phyloP scores from a whole-genome alignment of 139 green algal species.

The Astrephomene gubernaculifera region DNA sequence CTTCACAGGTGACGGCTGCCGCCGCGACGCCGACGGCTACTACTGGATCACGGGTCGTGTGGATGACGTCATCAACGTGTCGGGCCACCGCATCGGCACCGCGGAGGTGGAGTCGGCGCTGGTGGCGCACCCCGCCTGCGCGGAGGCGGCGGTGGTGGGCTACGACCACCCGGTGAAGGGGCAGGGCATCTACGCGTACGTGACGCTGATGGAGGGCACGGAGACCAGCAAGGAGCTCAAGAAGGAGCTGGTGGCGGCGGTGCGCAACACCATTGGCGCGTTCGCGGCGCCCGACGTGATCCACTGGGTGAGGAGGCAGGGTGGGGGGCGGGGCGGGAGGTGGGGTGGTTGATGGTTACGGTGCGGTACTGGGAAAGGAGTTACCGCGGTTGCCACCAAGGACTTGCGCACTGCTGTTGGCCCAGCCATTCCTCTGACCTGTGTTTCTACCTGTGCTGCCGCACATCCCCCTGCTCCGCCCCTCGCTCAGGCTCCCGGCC shows the following conservation, averaged over 20 bases:
- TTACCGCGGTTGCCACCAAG: neutral
- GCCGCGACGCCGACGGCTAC: slow-evolving; percentile 78
- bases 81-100: slow-evolving; percentile 93
- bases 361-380: neutral
- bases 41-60: slow-evolving; percentile 91
- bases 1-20: slow-evolving; percentile 79
- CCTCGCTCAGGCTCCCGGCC: slow-evolving; percentile 74
- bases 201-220: slow-evolving; percentile 86
- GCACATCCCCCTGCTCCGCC: no score
- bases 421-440: neutral
- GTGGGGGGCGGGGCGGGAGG: neutral
- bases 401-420: neutral
- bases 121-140: slow-evolving; percentile 78
- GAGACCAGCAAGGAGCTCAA: slow-evolving; percentile 3
- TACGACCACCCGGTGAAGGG: slow-evolving; percentile 92
- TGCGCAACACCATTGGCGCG: slow-evolving; percentile 75
- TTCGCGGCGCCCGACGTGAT: slow-evolving; percentile 97
- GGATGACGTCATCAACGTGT: slow-evolving; percentile 97
- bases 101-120: slow-evolving; percentile 97
- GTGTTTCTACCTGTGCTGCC: neutral
- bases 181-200: slow-evolving; percentile 96
- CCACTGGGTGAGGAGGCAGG: slow-evolving; percentile 77
- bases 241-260: slow-evolving; percentile 55
- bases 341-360: no score
- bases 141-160: slow-evolving; percentile 94